These are phyloP conservation scores for Blastocystis sp. DNA, from an alignment of 352 stramenopile genomes.

Conservation along the genomic window DNA sequence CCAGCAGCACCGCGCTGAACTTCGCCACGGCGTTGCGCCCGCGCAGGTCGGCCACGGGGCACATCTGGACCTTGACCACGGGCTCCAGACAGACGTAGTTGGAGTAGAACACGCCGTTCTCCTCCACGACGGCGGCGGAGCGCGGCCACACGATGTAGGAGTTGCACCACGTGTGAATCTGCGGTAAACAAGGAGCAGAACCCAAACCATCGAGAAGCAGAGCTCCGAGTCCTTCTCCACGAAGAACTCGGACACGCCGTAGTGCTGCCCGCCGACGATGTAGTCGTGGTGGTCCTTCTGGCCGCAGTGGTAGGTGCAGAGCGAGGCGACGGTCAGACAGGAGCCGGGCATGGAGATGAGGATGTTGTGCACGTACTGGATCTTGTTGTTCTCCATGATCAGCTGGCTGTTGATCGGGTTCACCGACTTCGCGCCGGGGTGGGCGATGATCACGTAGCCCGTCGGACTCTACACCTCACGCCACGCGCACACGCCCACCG, in stretches of 20 bases:
- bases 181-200: neutral
- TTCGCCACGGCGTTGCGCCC: slow-evolving; percentile 57
- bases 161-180: slow-evolving; percentile 67
- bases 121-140: slow-evolving; percentile 58
- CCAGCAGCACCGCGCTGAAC: slow-evolving; percentile 62
- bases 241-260: slow-evolving; percentile 65
- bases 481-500: neutral
- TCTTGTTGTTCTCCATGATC: slow-evolving; percentile 67
- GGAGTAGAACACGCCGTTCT: slow-evolving; percentile 68
- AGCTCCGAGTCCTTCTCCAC: slow-evolving; percentile 59
- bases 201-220: slow-evolving; percentile 58
- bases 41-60: slow-evolving; percentile 52
- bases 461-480: slow-evolving; percentile 46
- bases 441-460: slow-evolving; percentile 68
- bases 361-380: slow-evolving; percentile 68
- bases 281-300: slow-evolving; percentile 32
- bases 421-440: slow-evolving; percentile 54
- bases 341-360: slow-evolving; percentile 66
- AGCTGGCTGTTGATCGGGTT: slow-evolving; percentile 62
- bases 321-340: slow-evolving; percentile 46
- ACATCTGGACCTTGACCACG: slow-evolving; percentile 65
- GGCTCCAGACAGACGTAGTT: slow-evolving; percentile 69
- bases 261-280: slow-evolving; percentile 55
- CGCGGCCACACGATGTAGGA: slow-evolving; percentile 44
- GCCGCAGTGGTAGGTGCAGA: slow-evolving; percentile 45